Conservation (phyloP, 2,329 filamentous ascomycete genomes). For the Paraphoma chrysanthemicola region DNA sequence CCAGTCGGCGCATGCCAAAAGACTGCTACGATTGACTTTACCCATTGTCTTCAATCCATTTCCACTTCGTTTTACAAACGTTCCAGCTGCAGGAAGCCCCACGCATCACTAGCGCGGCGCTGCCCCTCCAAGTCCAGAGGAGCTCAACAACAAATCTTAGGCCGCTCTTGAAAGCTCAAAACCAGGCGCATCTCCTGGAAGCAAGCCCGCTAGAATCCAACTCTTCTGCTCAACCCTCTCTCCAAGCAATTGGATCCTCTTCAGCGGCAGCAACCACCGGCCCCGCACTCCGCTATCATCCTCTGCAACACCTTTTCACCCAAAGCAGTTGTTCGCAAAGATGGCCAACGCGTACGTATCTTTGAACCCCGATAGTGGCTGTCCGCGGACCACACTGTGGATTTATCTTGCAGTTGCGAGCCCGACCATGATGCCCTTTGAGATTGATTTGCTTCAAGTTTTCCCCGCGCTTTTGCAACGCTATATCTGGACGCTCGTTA, state of each 20-base stretch:
- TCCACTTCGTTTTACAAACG: slow-evolving; percentile 18
- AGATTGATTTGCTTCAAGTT: slow-evolving; percentile 5
- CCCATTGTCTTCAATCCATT: slow-evolving; percentile 16
- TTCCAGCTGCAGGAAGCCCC: slow-evolving; percentile 25
- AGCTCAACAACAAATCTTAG: slow-evolving; percentile 27
- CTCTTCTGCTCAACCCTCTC: slow-evolving; percentile 3
- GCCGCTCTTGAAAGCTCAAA: slow-evolving; percentile 25
- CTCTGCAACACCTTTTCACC: slow-evolving; percentile 13
- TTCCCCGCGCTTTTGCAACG: not conserved
- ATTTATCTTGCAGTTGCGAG: not conserved
- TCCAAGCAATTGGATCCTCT: slow-evolving; percentile 17
- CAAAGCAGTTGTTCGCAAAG: slow-evolving; percentile 29
- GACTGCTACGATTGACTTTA: slow-evolving; percentile 5
- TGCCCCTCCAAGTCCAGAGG: slow-evolving; percentile 35
- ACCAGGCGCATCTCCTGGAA: slow-evolving; percentile 20
- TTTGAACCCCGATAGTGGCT: not conserved
- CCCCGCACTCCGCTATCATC: slow-evolving; percentile 22
- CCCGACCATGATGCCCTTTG: not conserved
- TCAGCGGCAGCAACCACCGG: slow-evolving; percentile 15
- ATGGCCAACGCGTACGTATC: slow-evolving; percentile 72
- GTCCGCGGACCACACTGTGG: too few relatives aligned
- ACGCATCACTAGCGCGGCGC: slow-evolving; percentile 27
- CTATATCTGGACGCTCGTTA: slow-evolving; percentile 4
- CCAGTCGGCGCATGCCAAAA: slow-evolving; percentile 10
- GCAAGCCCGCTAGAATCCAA: slow-evolving; percentile 4